Percentiles rank a stretch among this genome's conserved stretches.
These are phyloP conservation scores for Cladorrhinum samala DNA, from an alignment of 495 filamentous ascomycete species.

Conservation along the genomic window DNA sequence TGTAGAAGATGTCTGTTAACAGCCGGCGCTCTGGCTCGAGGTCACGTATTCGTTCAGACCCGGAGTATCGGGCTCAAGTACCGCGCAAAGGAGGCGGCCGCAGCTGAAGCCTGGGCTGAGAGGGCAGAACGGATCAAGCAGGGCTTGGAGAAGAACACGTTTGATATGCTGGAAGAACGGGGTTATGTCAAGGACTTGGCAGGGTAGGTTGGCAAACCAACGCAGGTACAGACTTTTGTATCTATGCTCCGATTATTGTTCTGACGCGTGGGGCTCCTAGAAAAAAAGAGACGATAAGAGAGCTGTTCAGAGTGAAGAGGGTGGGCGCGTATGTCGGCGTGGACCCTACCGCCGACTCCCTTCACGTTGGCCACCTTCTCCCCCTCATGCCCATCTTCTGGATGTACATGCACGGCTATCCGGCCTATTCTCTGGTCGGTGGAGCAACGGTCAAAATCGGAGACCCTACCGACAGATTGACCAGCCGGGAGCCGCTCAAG, in stretches of 20 bases:
- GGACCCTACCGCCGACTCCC: slow-evolving; percentile 83
- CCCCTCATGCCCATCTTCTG: slow-evolving; percentile 93
- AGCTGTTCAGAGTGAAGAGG: slow-evolving; percentile 61
- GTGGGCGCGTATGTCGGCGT: slow-evolving; percentile 82
- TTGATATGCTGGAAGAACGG: slow-evolving; percentile 68
- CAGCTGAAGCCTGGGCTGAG: slow-evolving; percentile 50
- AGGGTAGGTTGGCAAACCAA: slow-evolving; percentile 51
- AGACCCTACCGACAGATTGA: slow-evolving; percentile 74
- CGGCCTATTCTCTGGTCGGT: slow-evolving; percentile 69
- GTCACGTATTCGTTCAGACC: not conserved
- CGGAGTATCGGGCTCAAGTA: slow-evolving; percentile 34
- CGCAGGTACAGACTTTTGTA: not conserved
- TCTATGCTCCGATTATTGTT: not conserved
- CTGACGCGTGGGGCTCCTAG: slow-evolving; percentile 10
- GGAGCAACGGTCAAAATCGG: slow-evolving; percentile 82
- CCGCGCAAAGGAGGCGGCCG: slow-evolving; percentile 47
- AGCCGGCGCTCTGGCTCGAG: not conserved
- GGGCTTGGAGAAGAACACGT: slow-evolving; percentile 58
- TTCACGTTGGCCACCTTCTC: slow-evolving; percentile 89
- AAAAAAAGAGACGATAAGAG: slow-evolving; percentile 57
- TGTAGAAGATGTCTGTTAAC: slow-evolving; percentile 12
- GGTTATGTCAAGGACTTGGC: slow-evolving; percentile 74
- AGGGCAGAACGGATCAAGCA: slow-evolving; percentile 51
- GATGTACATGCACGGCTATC: slow-evolving; percentile 81
- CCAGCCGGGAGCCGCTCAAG: slow-evolving; percentile 55